Evolutionary conservation across 2,329 filamentous ascomycete species (phyloP).

Genomic region (Penicillium sp.): DNA sequence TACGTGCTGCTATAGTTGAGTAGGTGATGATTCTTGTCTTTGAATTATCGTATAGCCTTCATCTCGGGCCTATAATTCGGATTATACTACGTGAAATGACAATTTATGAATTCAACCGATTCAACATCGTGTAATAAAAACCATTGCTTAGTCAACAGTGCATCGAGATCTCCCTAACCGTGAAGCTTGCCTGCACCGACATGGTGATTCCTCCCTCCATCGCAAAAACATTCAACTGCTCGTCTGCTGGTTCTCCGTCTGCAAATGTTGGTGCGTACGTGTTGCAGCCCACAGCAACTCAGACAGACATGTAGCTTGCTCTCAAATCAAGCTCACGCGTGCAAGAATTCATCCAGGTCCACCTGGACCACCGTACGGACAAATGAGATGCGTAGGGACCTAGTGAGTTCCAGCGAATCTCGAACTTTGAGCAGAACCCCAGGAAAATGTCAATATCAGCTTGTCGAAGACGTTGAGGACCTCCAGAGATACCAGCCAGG

Average conservation of each 20-base stretch:
- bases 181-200: too few species aligned
- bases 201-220: too few species aligned
- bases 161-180: too few species aligned
- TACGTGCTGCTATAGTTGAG: too few species aligned
- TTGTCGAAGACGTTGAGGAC: conserved; percentile 12
- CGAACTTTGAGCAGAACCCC: conserved; percentile 4
- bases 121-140: too few species aligned
- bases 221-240: too few species aligned
- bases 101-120: too few species aligned
- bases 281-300: neutral
- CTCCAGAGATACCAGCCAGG: conserved; percentile 9
- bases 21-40: too few species aligned
- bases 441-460: conserved; percentile 5
- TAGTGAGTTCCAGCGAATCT: conserved; percentile 5
- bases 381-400: conserved; percentile 2
- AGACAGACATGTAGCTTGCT: conserved; percentile 1
- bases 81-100: too few species aligned
- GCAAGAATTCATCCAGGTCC: conserved; percentile 7
- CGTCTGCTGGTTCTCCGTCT: neutral
- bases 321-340: conserved; percentile 1
- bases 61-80: too few species aligned
- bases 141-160: too few species aligned
- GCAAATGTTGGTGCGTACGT: conserved; percentile 8
- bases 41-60: too few species aligned
- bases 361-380: conserved; percentile 3